Evolutionary conservation across 371 early-diverging fungal genomes (phyloP), one percentile per base, ranked within the genome.

Genomic region (Aphelidium insulamus): DNA sequence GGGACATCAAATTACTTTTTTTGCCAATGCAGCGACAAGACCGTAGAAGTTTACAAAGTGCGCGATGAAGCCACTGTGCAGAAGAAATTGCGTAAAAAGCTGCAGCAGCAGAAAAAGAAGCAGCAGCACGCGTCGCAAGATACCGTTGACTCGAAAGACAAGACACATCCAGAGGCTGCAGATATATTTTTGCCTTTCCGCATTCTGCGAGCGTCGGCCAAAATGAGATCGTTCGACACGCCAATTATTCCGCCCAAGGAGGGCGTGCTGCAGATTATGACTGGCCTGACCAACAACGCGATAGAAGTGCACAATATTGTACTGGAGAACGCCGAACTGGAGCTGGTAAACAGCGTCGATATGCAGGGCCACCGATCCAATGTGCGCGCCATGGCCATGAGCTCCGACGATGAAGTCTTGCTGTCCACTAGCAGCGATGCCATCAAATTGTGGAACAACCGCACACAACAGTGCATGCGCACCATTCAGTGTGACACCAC

Each of bases 341-440:
- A 52, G 35, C 52, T 57, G 30, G 39, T 66, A 14, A 59, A 62
- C 32, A 58, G 73, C 1, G 42, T 92, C 21, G 90, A 87, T 43
- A 44, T 76, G 26, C 66, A 61, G 18, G 95, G 95, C 9, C 95
- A 94, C 51, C 71, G 94, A 9, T 64, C 71, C 11, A 92, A 92
- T 50, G 63, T 86, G 29, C 79, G 91, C 32, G 61, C 79, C 1
- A 46, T 90, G 22, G 64, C 83, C 10, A 55, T 92, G 14, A 80
- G 78, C 41, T 61, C 69, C 3, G 84, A 91, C 48, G 84, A 82
- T 41, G 77, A 77, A 38, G 48, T 85, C 30, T 50, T 91, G 11
- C 73, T 71, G 15, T 75, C 88, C 15, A 81, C 76, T 2, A 81
- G 84, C 4, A 71, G 65, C 43, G 66, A 68, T 43, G 45, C 59